Percentiles rank a stretch among this genome's conserved stretches.
Evolutionary conservation across 805 yeast genomes (phyloP).

Genomic region (Nakazawaea wyomingensis): DNA sequence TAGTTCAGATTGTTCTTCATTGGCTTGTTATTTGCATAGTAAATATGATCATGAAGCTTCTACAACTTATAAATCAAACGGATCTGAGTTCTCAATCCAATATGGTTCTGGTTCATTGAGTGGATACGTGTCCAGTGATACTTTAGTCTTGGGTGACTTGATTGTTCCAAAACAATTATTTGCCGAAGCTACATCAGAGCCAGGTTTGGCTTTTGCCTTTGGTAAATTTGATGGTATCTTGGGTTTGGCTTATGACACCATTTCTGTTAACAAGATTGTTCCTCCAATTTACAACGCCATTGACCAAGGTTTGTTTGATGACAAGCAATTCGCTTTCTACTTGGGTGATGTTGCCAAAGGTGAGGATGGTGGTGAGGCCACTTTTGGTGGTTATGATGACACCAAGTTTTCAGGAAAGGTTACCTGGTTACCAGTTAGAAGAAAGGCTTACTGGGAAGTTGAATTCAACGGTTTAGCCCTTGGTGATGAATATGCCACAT

Average conservation of each 20-base stretch:
- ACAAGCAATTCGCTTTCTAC: slow-evolving; percentile 83
- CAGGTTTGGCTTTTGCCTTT: slow-evolving; percentile 96
- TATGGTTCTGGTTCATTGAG: slow-evolving; percentile 93
- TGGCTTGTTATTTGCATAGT: slow-evolving; percentile 91
- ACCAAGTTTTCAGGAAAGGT: slow-evolving; percentile 74
- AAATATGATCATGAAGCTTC: slow-evolving; percentile 84
- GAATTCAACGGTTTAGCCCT: slow-evolving; percentile 83
- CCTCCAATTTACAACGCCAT: slow-evolving; percentile 95
- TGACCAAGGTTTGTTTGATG: slow-evolving; percentile 73
- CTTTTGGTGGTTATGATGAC: slow-evolving; percentile 91
- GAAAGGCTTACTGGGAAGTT: slow-evolving; percentile 99
- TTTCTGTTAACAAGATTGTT: slow-evolving; percentile 81
- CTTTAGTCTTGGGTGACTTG: slow-evolving; percentile 76
- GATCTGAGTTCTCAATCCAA: slow-evolving; percentile 76
- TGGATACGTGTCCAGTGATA: slow-evolving; percentile 88
- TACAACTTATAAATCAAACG: slow-evolving; percentile 82
- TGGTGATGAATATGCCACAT: slow-evolving; percentile 86
- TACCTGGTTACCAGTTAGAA: slow-evolving; percentile 95
- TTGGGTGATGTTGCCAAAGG: slow-evolving; percentile 72
- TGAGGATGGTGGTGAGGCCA: slow-evolving; percentile 83
- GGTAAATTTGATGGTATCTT: slow-evolving; percentile 98
- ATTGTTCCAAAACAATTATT: slow-evolving; percentile 84
- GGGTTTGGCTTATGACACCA: slow-evolving; percentile 90
- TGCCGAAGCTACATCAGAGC: slow-evolving; percentile 96
- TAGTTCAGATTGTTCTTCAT: slow-evolving; percentile 77